Conservation (phyloP, 768 basidiomycete species). For the Inosperma sp. region DNA sequence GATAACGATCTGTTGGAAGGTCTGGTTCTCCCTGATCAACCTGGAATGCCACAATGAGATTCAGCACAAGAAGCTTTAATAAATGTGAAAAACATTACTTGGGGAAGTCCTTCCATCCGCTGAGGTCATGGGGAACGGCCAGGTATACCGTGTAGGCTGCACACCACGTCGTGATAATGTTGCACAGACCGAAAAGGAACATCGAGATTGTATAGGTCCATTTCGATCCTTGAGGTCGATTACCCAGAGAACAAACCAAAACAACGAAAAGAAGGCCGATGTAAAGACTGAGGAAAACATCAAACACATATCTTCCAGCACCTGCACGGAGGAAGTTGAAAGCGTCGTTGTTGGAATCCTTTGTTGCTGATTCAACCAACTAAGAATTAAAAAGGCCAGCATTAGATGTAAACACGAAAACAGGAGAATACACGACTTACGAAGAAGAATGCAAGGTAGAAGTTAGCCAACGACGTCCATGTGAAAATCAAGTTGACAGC, state of each 20-base stretch:
- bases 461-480: conserved; percentile 92
- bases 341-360: conserved; percentile 50
- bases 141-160: conserved; percentile 89
- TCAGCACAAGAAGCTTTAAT: not conserved
- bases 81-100: conserved; percentile 42
- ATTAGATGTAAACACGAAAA: not conserved
- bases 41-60: conserved; percentile 25
- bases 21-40: conserved; percentile 57
- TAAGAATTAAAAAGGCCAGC: conserved; percentile 29
- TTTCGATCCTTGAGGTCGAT: conserved; percentile 87
- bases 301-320: conserved; percentile 68
- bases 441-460: conserved; percentile 93
- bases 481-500: conserved; percentile 85
- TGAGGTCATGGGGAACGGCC: conserved; percentile 68
- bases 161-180: conserved; percentile 79
- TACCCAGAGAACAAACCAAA: conserved; percentile 84
- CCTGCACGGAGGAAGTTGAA: conserved; percentile 78
- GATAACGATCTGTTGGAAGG: conserved; percentile 81
- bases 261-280: conserved; percentile 80
- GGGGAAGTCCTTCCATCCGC: conserved; percentile 69
- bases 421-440: conserved; percentile 39
- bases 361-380: conserved; percentile 79
- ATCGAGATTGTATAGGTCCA: conserved; percentile 78
- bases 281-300: conserved; percentile 77
- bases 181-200: conserved; percentile 73